Evolutionary conservation across 257 asterid species (phyloP).

Genomic region (Petunia axillaris): DNA sequence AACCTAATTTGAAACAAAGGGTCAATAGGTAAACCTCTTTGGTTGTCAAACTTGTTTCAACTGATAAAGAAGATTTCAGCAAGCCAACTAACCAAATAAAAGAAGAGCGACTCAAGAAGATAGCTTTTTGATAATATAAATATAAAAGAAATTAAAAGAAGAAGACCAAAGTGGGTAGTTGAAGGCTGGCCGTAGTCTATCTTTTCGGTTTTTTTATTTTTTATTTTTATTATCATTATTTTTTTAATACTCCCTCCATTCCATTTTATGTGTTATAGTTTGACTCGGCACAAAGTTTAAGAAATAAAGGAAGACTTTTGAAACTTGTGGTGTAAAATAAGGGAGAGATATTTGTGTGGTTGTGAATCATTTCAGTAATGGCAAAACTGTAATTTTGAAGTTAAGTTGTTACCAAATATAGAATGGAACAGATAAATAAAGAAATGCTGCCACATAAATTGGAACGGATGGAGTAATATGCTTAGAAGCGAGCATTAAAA

Average conservation of each 20-base stretch:
- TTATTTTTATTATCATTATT: neutral
- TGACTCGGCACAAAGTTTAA: too few relatives aligned
- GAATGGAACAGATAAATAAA: too few relatives aligned
- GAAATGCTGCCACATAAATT: too few relatives aligned
- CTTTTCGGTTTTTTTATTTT: neutral
- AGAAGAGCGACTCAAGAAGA: neutral
- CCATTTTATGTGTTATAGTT: too few relatives aligned
- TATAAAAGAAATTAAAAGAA: neutral
- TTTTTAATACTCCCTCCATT: too few relatives aligned
- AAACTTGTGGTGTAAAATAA: too few relatives aligned
- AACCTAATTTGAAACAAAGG: neutral
- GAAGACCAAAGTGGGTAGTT: neutral
- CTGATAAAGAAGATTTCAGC: neutral
- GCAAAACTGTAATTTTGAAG: too few relatives aligned
- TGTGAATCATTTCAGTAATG: too few relatives aligned
- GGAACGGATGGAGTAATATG: neutral
- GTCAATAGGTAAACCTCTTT: neutral
- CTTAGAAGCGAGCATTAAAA: neutral
- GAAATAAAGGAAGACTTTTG: too few relatives aligned
- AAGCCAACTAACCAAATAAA: neutral
- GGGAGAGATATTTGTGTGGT: too few relatives aligned
- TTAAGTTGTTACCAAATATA: too few relatives aligned
- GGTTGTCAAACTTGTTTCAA: constrained; percentile 11
- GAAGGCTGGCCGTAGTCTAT: constrained; percentile 1
- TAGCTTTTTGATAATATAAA: neutral